Evolutionary conservation across 2,329 filamentous ascomycete genomes (phyloP).

Genomic region (Orbilia oligospora): DNA sequence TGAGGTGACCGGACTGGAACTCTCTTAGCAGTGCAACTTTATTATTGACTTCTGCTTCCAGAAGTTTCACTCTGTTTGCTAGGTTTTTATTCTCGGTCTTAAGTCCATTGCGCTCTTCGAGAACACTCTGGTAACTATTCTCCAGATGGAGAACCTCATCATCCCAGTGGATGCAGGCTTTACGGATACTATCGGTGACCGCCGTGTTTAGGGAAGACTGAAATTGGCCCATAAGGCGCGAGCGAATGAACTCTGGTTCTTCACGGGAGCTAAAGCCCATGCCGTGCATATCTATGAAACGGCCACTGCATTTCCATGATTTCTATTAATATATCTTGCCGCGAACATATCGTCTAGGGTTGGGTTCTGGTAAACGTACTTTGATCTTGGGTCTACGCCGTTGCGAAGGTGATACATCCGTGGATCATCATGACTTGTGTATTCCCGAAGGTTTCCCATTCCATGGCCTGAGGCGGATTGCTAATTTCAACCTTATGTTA

Average conservation of each 20-base stretch:
- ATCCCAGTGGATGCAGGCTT: conserved; percentile 45
- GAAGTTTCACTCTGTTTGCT: conserved; percentile 28
- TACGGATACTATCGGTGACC: conserved; percentile 38
- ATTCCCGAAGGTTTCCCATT: conserved; percentile 37
- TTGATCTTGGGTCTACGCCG: conserved; percentile 33
- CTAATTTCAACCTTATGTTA: background rate
- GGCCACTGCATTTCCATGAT: conserved; percentile 25
- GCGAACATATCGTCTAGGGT: background rate
- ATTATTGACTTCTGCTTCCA: conserved; percentile 49
- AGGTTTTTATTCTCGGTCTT: conserved; percentile 40
- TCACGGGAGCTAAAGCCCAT: conserved; percentile 8
- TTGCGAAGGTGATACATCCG: conserved; percentile 34
- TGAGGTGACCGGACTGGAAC: conserved; percentile 55
- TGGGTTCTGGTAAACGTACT: conserved; percentile 24
- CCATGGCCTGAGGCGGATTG: conserved; percentile 22
- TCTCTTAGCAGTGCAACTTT: conserved; percentile 46
- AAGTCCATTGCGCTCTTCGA: conserved; percentile 45
- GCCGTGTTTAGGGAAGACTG: conserved; percentile 24
- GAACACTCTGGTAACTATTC: conserved; percentile 34
- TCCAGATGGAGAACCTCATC: conserved; percentile 46
- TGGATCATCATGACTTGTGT: conserved; percentile 39
- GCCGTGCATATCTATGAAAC: conserved; percentile 36
- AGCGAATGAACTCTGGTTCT: conserved; percentile 41
- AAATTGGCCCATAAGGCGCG: conserved; percentile 38
- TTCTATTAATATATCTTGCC: background rate